Evolutionary conservation across 2,329 filamentous ascomycete genomes (phyloP).

Genomic region (Ascochyta rabiei): DNA sequence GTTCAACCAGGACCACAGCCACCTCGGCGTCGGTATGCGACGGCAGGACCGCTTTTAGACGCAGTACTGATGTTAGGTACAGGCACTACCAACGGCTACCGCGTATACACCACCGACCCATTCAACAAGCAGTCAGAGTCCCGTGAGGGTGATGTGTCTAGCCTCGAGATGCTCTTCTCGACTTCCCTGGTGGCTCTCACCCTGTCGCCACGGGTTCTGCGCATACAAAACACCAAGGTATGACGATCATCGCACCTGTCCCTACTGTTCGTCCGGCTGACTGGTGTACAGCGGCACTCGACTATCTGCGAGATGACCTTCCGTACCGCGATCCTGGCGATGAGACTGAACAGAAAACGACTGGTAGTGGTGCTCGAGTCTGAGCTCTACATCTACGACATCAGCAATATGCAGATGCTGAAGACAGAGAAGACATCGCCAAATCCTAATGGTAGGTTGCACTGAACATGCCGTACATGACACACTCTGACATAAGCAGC

Average conservation of each 20-base stretch:
- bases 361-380: conserved; percentile 93
- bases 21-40: conserved; percentile 84
- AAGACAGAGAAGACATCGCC: conserved; percentile 93
- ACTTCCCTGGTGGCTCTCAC: conserved; percentile 95
- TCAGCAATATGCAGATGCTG: conserved; percentile 95
- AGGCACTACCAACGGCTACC: conserved; percentile 93
- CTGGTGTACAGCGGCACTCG: conserved; percentile 63
- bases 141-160: conserved; percentile 91
- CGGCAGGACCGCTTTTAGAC: no score
- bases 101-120: conserved; percentile 95
- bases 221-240: conserved; percentile 98
- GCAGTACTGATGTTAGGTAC: conserved; percentile 17
- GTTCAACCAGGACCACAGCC: conserved; percentile 99
- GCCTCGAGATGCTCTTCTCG: conserved; percentile 98
- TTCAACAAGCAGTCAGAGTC: conserved; percentile 95
- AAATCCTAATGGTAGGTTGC: conserved; percentile 72
- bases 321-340: conserved; percentile 91
- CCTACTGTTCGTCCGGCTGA: not conserved
- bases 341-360: conserved; percentile 91
- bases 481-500: conserved; percentile 55
- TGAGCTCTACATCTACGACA: conserved; percentile 97
- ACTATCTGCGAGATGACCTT: conserved; percentile 99
- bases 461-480: not conserved
- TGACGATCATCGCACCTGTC: conserved; percentile 24
- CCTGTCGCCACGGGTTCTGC: conserved; percentile 85